Base-by-base conservation (phyloP, 2,329 filamentous ascomycete species). In the Exophiala calicioides region DNA sequence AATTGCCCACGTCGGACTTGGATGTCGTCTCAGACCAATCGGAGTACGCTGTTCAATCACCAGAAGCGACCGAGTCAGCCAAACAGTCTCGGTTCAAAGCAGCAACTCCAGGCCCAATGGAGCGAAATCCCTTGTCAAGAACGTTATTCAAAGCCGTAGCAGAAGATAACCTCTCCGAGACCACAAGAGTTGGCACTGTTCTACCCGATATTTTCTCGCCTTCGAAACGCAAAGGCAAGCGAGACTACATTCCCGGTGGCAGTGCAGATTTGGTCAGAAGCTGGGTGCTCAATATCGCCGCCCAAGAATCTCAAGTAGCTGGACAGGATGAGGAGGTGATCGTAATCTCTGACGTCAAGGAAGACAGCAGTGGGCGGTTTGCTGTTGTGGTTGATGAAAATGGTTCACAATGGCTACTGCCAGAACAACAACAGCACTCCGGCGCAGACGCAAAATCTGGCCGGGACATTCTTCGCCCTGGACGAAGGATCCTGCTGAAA, bases 201-300 rank as follows among this genome's bases (percentile, higher is more conserved):
- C 34, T 59, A 9, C 57, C 57, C 3, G 57, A 59, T 39, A 41
- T 52, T 6, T 59, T 59, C 42, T 56, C 57, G n/a, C 57, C 57
- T 3, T 58, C 57, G 10, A 41, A 49, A 15, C 50, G 50, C 20
- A 52, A 50, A 30, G 51, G 57, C 20, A 55, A 49, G 30, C 43
- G 34, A 27, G 55, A 54, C 12, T 59, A 58, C 33, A 27, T 59
- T 19, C 32, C 40, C 21, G 53, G 50, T 15, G 53, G 57, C 9
- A 45, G 44, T 16, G 57, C 57, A 19, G 53, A 53, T 15, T 29
- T 47, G 5, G 51, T 57, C 10, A 29, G 57, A 23, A 49, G 42
- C 12, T 55, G 55, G 55, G 41, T 58, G 1, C 42, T 59, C 4
- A 38, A 52, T 8, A 45, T 58, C 36, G 43, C 57, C 15, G 44